These are phyloP conservation scores for Tolypocladium inflatum DNA, from an alignment of 2,329 filamentous ascomycete species.

Conservation along the genomic window DNA sequence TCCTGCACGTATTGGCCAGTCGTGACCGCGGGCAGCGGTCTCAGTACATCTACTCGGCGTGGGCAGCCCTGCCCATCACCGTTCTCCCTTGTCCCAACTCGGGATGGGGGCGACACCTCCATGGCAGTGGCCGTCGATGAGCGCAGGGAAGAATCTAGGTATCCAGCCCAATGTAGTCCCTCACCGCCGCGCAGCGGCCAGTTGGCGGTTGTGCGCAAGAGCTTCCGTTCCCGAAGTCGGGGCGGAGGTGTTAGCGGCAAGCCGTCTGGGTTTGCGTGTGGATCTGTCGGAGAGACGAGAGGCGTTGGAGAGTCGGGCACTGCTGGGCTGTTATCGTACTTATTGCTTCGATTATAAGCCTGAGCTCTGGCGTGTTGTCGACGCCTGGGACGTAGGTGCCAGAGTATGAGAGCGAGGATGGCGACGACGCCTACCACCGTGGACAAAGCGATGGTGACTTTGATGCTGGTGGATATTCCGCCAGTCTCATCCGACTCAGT, in stretches of 20 bases:
- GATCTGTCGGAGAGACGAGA: slow-evolving; percentile 28
- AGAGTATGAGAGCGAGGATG: slow-evolving; percentile 22
- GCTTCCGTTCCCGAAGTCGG: slow-evolving; percentile 35
- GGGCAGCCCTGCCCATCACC: neutral
- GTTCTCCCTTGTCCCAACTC: neutral
- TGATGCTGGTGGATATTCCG: slow-evolving; percentile 27
- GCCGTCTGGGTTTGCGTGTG: slow-evolving; percentile 11
- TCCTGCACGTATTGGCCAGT: neutral
- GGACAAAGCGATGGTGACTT: slow-evolving; percentile 34
- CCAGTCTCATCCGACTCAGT: neutral
- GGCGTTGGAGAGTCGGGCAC: slow-evolving; percentile 27
- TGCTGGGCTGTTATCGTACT: neutral
- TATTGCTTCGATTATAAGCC: neutral
- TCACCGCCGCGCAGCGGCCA: neutral
- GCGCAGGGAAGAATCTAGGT: neutral
- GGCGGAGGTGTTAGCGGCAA: slow-evolving; percentile 33
- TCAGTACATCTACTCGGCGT: neutral
- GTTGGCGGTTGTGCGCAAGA: slow-evolving; percentile 21
- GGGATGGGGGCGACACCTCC: neutral
- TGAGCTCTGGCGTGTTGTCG: neutral
- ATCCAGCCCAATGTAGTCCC: neutral
- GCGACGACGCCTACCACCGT: slow-evolving; percentile 27
- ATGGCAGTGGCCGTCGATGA: neutral
- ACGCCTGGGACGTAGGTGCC: slow-evolving; percentile 22
- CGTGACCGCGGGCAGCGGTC: neutral